Base-by-base conservation (phyloP, 805 yeast species). In the Candida sithepensis region DNA sequence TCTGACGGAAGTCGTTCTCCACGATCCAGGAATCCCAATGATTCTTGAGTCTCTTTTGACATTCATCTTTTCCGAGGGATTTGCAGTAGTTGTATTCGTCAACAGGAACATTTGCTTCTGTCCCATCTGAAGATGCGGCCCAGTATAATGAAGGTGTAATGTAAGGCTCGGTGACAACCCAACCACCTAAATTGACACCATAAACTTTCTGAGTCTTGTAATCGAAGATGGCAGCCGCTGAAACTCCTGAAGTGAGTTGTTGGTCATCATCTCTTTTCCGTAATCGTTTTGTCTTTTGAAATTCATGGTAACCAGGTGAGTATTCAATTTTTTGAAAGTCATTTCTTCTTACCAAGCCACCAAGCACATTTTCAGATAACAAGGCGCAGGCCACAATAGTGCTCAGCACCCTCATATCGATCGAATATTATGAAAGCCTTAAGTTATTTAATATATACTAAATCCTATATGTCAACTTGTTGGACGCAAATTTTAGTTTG, bases 131-230 rank as follows among this genome's bases (percentile, higher is more conserved):
- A 6, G 62, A 49, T 2, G 65, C 66, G 20, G 73, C 68, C 45
- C 47, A 36, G 55, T 78, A 84, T 36, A 84, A 61, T 1, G 84
- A 74, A 0, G 90, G 89, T 0, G 84, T 82, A 50, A 84, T 83
- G 53, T 75, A 84, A 1, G 90, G 88, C 60, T 84, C 89, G 8
- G 84, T 66, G 0, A 84, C 79, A 22, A 83, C 68, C 91, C 90
- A 84, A 7, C 89, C 89, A 28, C 90, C 91, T 13, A 84, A 57
- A 23, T 79, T 73, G 13, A 81, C 77, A 39, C 83, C 84, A 41
- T 54, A 51, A 28, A 68, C 58, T 38, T 62, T 67, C 7, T 57
- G 55, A 4, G 37, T 43, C 0, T 41, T 22, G 44, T 68, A 68
- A 39, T 63, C 53, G 41, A 39, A 22, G n/a, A 39, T 18, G n/a